These are phyloP conservation scores for Aspergillus aculeatus DNA, from an alignment of 2,329 filamentous ascomycete genomes.

Conservation along the genomic window DNA sequence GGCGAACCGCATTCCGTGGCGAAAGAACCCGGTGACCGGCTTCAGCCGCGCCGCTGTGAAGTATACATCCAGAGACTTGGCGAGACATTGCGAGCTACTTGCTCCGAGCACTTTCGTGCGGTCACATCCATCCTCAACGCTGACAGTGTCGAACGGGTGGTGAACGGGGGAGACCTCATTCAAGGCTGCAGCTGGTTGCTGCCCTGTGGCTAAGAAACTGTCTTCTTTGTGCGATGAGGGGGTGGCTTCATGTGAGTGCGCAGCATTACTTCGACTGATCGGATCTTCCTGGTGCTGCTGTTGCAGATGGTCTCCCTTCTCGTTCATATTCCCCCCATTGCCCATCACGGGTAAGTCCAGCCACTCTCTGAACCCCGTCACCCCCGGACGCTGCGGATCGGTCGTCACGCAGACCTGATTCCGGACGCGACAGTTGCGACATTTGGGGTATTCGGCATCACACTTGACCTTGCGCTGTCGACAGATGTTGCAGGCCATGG, in stretches of 20 bases:
- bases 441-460: conserved; percentile 29
- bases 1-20: conserved; percentile 15
- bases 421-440: conserved; percentile 27
- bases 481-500: conserved; percentile 29
- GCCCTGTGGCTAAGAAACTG: neutral
- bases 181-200: neutral
- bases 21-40: conserved; percentile 14
- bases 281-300: neutral
- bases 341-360: conserved; percentile 12
- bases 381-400: conserved; percentile 24
- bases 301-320: neutral
- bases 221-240: too few species aligned
- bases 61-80: conserved; percentile 18
- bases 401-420: conserved; percentile 24
- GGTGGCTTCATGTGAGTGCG: too few species aligned
- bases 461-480: conserved; percentile 29
- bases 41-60: conserved; percentile 14
- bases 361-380: conserved; percentile 16
- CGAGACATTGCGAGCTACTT: conserved; percentile 18
- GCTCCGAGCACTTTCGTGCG: conserved; percentile 16
- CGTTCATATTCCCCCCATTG: neutral
- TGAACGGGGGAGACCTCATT: conserved; percentile 12
- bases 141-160: conserved; percentile 16
- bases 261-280: neutral
- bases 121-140: conserved; percentile 15